Percentiles rank a stretch among this genome's conserved stretches.
Conservation (phyloP, 2,329 filamentous ascomycete genomes). For the Aspergillus terreus region DNA sequence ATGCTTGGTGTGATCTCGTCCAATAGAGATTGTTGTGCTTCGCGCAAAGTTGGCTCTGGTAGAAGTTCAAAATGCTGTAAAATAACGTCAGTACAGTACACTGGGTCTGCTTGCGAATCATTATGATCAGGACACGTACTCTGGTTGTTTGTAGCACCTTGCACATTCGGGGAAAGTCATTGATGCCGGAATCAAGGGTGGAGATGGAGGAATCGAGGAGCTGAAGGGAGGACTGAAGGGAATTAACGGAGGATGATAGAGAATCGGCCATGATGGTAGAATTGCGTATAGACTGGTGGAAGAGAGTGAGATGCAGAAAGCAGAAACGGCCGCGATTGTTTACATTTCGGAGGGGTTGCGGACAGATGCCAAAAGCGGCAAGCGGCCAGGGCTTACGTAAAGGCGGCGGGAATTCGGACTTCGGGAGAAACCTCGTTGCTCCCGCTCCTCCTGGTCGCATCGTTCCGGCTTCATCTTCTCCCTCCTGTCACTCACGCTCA, state of each 20-base stretch:
- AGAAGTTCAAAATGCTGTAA: conserved; percentile 86
- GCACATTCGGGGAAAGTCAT: conserved; percentile 59
- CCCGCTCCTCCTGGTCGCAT: conserved; percentile 29
- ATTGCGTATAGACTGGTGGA: background rate
- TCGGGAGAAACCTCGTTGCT: conserved; percentile 39
- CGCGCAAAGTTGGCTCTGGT: conserved; percentile 74
- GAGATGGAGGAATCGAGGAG: conserved; percentile 61
- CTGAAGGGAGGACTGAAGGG: conserved; percentile 58
- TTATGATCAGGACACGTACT: conserved; percentile 37
- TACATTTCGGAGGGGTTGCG: conserved; percentile 20
- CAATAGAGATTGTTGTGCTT: conserved; percentile 78
- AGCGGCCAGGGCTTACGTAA: conserved; percentile 12
- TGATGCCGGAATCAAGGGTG: conserved; percentile 60
- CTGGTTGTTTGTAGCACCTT: conserved; percentile 62
- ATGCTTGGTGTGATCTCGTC: conserved; percentile 90
- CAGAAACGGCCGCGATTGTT: conserved; percentile 3
- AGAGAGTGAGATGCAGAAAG: background rate
- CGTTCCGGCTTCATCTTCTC: conserved; percentile 26
- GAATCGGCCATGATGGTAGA: conserved; percentile 38
- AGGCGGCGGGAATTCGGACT: conserved; percentile 24
- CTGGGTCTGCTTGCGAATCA: background rate
- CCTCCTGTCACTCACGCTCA: conserved; percentile 17
- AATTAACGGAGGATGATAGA: conserved; percentile 59
- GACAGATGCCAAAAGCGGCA: conserved; percentile 30
- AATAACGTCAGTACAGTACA: background rate